Conservation (phyloP, 371 early-diverging fungal species). For the Rhizopus arrhizus region DNA sequence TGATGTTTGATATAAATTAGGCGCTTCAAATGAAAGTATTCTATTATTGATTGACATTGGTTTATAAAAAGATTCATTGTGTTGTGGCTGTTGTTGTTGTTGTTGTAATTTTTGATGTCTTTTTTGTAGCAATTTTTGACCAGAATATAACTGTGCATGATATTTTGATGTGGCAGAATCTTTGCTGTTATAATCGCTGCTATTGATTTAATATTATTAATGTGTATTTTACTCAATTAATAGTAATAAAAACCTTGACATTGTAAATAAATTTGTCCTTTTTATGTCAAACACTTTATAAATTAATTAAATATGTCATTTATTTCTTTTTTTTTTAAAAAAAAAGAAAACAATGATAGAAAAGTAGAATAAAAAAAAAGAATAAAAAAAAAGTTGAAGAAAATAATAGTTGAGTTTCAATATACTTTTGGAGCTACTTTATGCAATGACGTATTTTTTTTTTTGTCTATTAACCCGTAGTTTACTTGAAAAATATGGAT, state of each 20-base stretch:
- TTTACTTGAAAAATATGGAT: not conserved
- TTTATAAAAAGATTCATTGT: constrained; percentile 8
- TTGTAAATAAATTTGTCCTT: too few species aligned
- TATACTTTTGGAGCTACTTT: not conserved
- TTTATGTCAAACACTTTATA: too few species aligned
- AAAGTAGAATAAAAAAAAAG: too few species aligned
- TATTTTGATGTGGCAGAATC: constrained; percentile 46
- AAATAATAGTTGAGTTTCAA: not conserved
- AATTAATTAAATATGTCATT: too few species aligned
- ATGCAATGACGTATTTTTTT: too few species aligned
- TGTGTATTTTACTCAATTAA: not conserved
- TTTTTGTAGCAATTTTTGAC: constrained; percentile 42
- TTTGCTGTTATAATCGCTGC: constrained; percentile 4
- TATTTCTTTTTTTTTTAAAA: too few species aligned
- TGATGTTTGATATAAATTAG: constrained; percentile 53
- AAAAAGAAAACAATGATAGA: not conserved
- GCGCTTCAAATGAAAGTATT: constrained; percentile 43
- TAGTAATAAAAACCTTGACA: too few species aligned
- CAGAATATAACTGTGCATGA: constrained; percentile 51
- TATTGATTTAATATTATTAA: not conserved
- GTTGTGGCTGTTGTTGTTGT: constrained; percentile 21
- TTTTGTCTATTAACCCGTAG: not conserved
- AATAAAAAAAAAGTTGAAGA: too few species aligned
- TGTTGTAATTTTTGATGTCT: constrained; percentile 34
- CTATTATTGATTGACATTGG: constrained; percentile 30